Evolutionary conservation across 805 yeast genomes (phyloP), one percentile per base, ranked within the genome.

Genomic region (Lipomyces lipofer): DNA sequence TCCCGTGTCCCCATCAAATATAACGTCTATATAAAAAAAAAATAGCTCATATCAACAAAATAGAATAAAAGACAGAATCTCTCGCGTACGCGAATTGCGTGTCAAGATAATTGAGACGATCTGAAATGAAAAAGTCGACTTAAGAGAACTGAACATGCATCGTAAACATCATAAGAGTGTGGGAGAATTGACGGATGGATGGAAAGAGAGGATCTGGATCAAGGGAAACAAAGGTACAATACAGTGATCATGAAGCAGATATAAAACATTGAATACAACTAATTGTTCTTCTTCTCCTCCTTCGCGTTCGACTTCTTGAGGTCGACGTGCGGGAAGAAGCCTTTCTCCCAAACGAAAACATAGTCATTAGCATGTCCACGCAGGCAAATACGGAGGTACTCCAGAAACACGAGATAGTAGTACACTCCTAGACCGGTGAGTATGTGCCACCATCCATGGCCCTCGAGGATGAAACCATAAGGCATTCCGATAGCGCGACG

Each of bases 391-490:
- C 92, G 78, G 58, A 91, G 73, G 59, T 86, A 81, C 73, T 89
- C 91, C 65, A 86, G 78, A 67, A 86, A 89, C 2, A 86, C 82
- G 60, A 91, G 78, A 71, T 88, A 91, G 67, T 78, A 85, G 70
- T 92, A 92, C 9, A 92, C 94, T 1, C 97, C 96, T 19, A 83
- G 73, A 0, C 96, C 95, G 38, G 73, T 71, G 44, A 69, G 59
- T 40, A 70, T 54, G 67, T 92, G 98, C 98, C 98, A 92, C 97
- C 97, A 92, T 22, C 95, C 96, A 66, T 92, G 98, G 27, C 95
- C 86, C 70, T 92, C 98, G 32, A 92, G 74, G 2, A 92, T 61
- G 57, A 89, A 79, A 1, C 98, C 98, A 49, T 85, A 79, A 1
- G 97, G 97, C 73, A 86, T 78, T 2, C 97, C 95, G 12, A 83